phyloP scores from a whole-genome alignment of 2,329 filamentous ascomycete genomes.

The Penicillium corylophilum region DNA sequence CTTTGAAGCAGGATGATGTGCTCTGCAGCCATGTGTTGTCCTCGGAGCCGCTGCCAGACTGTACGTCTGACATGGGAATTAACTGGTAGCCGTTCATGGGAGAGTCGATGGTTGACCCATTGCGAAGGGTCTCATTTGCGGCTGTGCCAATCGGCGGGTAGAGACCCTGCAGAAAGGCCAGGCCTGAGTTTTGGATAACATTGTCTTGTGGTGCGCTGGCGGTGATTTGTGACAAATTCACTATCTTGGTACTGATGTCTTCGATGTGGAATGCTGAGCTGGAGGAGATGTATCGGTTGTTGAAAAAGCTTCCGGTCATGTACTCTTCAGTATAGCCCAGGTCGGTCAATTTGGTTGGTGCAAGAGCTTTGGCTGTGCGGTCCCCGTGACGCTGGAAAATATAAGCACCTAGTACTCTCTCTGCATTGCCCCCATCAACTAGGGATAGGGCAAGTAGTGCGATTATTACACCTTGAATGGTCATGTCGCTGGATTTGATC shows the following conservation, averaged over 20 bases:
- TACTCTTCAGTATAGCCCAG: slow-evolving; percentile 73
- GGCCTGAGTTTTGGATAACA: slow-evolving; percentile 74
- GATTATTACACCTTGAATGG: not conserved
- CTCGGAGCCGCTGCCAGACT: slow-evolving; percentile 58
- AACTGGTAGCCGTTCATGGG: slow-evolving; percentile 79
- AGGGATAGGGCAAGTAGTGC: not conserved
- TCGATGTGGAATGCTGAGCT: slow-evolving; percentile 59
- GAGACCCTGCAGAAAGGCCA: slow-evolving; percentile 79
- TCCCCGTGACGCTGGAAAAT: slow-evolving; percentile 87
- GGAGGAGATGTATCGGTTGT: slow-evolving; percentile 67
- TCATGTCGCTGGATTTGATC: not conserved
- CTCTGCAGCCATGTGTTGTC: slow-evolving; percentile 57
- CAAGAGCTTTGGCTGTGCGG: slow-evolving; percentile 70
- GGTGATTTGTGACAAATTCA: slow-evolving; percentile 66
- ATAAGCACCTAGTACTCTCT: slow-evolving; percentile 74
- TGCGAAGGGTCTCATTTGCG: slow-evolving; percentile 63
- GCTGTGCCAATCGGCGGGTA: slow-evolving; percentile 69
- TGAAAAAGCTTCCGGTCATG: slow-evolving; percentile 70
- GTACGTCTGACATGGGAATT: slow-evolving; percentile 63
- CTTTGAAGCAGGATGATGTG: slow-evolving; percentile 44
- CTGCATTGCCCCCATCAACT: slow-evolving; percentile 34
- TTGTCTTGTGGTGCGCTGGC: slow-evolving; percentile 69
- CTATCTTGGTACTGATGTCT: slow-evolving; percentile 63
- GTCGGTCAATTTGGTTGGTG: slow-evolving; percentile 69
- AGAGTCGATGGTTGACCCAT: slow-evolving; percentile 63